Evolutionary conservation across 306 rosid species (phyloP), one percentile per base, ranked within the genome.

Genomic region (Ormosia semicastrata): DNA sequence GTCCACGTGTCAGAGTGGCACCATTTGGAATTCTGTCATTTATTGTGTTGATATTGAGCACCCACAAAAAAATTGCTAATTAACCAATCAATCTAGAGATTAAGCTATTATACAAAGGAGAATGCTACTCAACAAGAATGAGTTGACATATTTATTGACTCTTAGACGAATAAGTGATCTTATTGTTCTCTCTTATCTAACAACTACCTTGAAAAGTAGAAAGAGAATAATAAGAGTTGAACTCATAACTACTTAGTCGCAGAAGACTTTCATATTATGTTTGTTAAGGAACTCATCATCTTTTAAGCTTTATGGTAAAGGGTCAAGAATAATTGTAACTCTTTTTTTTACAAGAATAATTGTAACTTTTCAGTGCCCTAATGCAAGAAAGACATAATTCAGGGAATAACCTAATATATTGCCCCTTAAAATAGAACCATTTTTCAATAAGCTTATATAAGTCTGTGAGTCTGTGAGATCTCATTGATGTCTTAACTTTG

Each of bases 71-170:
- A 56, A n/a, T 41, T n/a, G 62, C 47, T 49, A 71, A 36, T 4
- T 47, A 52, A 64, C 37, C 18, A 24, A 50, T 39, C 6, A 52
- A 73, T 10, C 24, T 24, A 24, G 1, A 24, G 24, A 46, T 41
- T 66, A 60, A 43, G 33, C 32, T 32, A 57, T 53, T 68, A 29
- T 2, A 13, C 4, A 9, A 65, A 43, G 14, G 60, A 57, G 43
- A 33, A 54, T 73, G 52, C 69, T 73, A 66, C 62, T 64, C 62
- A 65, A 66, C 53, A 24, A 66, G 52, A 75, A 46, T 11, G 30
- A 81, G 59, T 53, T 65, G 59, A 39, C 60, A 24, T 24, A 1
- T 24, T 24, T 24, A 24, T 24, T 24, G 24, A 24, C 1, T 18
- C 34, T 9, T 4, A 39, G 73, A 60, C 49, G 44, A 53, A 62